Percentiles rank a stretch among this genome's conserved stretches.
phyloP scores from a whole-genome alignment of 345 rosid genomes.

The Psidium guajava region DNA sequence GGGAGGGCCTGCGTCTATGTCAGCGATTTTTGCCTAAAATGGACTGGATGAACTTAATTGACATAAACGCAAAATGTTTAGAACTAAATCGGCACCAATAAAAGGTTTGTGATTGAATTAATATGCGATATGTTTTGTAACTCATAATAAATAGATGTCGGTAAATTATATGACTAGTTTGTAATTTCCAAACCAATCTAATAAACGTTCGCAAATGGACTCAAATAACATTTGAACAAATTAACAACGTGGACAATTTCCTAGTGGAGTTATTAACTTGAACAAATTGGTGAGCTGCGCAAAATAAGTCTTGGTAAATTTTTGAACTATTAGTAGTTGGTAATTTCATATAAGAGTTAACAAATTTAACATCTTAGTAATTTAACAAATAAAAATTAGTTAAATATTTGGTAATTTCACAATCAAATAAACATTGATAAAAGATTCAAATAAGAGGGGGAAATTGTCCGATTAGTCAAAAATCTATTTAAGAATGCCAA shows the following conservation, averaged over 20 bases:
- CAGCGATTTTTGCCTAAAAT: too few species aligned
- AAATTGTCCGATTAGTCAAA: too few species aligned
- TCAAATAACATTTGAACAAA: background rate
- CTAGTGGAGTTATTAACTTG: background rate
- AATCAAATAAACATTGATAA: background rate
- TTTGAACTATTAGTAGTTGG: too few species aligned
- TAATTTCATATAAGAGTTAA: background rate
- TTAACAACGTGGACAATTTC: background rate
- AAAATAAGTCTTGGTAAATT: background rate
- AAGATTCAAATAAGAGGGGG: background rate
- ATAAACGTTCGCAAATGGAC: background rate
- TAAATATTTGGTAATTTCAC: background rate
- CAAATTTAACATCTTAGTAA: background rate
- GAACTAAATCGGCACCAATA: too few species aligned
- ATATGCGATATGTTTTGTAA: too few species aligned
- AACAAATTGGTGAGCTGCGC: background rate
- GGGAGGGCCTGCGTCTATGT: too few species aligned
- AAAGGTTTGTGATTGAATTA: too few species aligned
- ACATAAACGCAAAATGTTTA: too few species aligned
- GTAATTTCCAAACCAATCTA: background rate
- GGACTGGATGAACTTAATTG: too few species aligned
- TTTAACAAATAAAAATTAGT: too few species aligned
- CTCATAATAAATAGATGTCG: too few species aligned
- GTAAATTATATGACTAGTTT: background rate
- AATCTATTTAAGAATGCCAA: too few species aligned